phyloP scores from a whole-genome alignment of 2,329 filamentous ascomycete genomes.

The Fusarium sp. region DNA sequence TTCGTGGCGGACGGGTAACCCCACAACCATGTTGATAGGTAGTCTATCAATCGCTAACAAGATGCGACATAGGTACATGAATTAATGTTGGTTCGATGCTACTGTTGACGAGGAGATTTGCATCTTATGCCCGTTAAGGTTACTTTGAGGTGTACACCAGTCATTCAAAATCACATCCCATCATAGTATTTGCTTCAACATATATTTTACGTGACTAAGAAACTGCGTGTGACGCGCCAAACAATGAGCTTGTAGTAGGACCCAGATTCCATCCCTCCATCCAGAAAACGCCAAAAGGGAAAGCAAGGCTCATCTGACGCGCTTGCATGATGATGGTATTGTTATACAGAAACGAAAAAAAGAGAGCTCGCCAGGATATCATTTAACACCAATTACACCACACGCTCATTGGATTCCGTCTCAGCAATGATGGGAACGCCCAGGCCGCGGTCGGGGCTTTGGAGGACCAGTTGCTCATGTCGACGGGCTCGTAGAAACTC shows the following conservation, averaged over 20 bases:
- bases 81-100: not conserved
- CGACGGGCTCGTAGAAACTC: constrained; percentile 89
- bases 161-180: not conserved
- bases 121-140: not conserved
- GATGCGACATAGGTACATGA: constrained; percentile 3
- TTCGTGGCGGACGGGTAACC: constrained; percentile 23
- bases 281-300: constrained; percentile 33
- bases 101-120: too few species aligned
- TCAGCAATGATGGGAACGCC: constrained; percentile 88
- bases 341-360: constrained; percentile 34
- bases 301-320: constrained; percentile 33
- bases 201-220: constrained; percentile 36
- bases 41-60: constrained; percentile 10
- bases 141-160: not conserved
- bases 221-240: constrained; percentile 39
- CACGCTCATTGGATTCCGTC: constrained; percentile 82
- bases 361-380: not conserved
- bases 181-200: not conserved
- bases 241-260: constrained; percentile 37
- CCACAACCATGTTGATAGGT: constrained; percentile 23
- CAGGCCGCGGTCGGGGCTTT: constrained; percentile 90
- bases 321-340: constrained; percentile 30
- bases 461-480: constrained; percentile 92
- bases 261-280: constrained; percentile 25
- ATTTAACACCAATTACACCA: constrained; percentile 65